phyloP scores from a whole-genome alignment of 2,329 filamentous ascomycete species.

The Rasamsonia emersonii region DNA sequence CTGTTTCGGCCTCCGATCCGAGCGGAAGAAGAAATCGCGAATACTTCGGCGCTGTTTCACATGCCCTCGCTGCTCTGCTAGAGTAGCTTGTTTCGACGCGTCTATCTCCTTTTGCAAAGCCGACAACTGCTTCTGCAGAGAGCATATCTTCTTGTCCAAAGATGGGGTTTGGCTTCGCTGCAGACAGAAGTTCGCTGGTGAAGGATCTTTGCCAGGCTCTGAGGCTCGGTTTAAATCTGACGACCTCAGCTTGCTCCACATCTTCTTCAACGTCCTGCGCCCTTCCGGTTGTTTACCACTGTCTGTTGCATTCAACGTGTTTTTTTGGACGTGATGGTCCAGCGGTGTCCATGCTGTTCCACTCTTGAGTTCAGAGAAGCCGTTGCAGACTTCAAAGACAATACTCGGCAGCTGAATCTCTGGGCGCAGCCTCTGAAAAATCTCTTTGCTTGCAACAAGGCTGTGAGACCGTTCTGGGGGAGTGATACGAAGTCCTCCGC shows the following conservation, averaged over 20 bases:
- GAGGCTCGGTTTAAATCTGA: too few relatives aligned
- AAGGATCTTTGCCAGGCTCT: too few relatives aligned
- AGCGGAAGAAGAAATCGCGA: slow-evolving; percentile 6
- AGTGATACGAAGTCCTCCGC: slow-evolving; percentile 18
- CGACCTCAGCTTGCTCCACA: not conserved
- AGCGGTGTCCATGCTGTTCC: too few relatives aligned
- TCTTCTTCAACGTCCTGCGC: slow-evolving; percentile 1
- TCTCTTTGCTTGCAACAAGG: slow-evolving; percentile 16
- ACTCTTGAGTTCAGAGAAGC: slow-evolving; percentile 2
- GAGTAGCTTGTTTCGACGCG: not conserved
- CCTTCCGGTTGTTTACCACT: not conserved
- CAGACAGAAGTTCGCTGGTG: too few relatives aligned
- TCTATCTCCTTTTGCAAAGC: not conserved
- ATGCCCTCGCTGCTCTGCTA: not conserved
- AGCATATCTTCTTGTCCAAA: not conserved
- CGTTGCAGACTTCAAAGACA: slow-evolving; percentile 12
- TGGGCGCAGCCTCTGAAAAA: slow-evolving; percentile 8
- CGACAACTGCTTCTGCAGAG: not conserved
- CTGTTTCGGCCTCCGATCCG: slow-evolving; percentile 1
- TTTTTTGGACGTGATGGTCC: not conserved
- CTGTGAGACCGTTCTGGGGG: slow-evolving; percentile 20
- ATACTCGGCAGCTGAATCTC: slow-evolving; percentile 12
- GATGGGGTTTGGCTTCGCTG: too few relatives aligned
- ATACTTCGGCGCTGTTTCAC: slow-evolving; percentile 7
- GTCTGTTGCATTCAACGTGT: not conserved